Percentiles rank a stretch among this genome's conserved stretches.
These are phyloP conservation scores for Pisolithus orientalis DNA, from an alignment of 768 basidiomycete genomes.

Conservation along the genomic window DNA sequence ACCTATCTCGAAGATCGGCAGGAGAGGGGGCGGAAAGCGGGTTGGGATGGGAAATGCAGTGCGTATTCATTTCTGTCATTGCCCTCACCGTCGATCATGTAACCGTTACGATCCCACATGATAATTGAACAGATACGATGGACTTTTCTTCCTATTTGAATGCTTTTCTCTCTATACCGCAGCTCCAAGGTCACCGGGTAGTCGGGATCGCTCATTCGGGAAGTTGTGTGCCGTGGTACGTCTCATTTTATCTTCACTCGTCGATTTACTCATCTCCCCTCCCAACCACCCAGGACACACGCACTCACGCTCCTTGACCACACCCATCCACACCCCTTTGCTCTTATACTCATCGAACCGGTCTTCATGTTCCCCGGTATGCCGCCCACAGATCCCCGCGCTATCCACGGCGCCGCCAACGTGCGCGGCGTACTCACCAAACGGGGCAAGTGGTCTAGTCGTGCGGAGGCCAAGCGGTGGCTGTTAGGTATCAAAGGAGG, in stretches of 20 bases:
- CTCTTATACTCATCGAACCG: slow-evolving; percentile 23
- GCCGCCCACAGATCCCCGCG: slow-evolving; percentile 20
- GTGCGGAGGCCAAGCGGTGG: slow-evolving; percentile 16
- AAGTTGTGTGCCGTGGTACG: slow-evolving; percentile 22
- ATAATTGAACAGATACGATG: slow-evolving; percentile 10
- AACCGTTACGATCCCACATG: not conserved
- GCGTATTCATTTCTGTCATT: not conserved
- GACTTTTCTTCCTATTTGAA: slow-evolving; percentile 19
- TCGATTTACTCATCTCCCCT: not conserved
- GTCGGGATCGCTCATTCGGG: slow-evolving; percentile 25
- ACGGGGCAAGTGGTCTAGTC: slow-evolving; percentile 22
- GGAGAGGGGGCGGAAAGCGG: not conserved
- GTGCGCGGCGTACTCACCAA: slow-evolving; percentile 22
- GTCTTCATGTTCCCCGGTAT: slow-evolving; percentile 27
- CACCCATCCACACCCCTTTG: slow-evolving; percentile 6
- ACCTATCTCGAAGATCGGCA: slow-evolving; percentile 19
- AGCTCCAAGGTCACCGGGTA: slow-evolving; percentile 15
- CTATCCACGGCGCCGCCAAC: slow-evolving; percentile 25
- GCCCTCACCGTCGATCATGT: too few relatives aligned
- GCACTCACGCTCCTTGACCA: slow-evolving; percentile 11
- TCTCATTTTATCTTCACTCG: not conserved
- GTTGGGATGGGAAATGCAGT: slow-evolving; percentile 16
- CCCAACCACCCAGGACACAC: slow-evolving; percentile 9
- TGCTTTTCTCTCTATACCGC: slow-evolving; percentile 20
- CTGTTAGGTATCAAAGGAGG: not conserved